Evolutionary conservation across 2,329 filamentous ascomycete genomes (phyloP).

Genomic region (Ceratocystis harringtonii): DNA sequence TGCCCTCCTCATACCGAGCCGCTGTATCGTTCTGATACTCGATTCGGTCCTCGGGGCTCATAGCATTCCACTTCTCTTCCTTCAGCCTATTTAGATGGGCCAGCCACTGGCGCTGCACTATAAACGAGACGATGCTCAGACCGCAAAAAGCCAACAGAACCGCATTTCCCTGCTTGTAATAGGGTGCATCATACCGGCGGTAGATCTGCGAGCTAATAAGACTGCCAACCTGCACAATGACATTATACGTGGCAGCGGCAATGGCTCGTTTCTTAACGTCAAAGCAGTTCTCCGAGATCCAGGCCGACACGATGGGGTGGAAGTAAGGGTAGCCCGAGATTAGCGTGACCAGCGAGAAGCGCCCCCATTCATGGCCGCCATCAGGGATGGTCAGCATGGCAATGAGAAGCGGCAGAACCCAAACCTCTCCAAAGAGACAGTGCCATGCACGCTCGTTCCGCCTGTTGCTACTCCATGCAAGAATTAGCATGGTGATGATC

Average conservation of each 20-base stretch:
- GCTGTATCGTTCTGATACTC: conserved; percentile 16
- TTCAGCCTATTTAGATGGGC: conserved; percentile 25
- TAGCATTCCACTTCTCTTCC: conserved; percentile 14
- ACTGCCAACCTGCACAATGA: conserved; percentile 33
- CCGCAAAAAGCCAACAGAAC: conserved; percentile 20
- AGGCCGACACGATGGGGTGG: conserved; percentile 35
- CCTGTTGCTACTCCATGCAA: conserved; percentile 24
- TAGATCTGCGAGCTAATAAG: conserved; percentile 35
- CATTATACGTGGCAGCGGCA: conserved; percentile 36
- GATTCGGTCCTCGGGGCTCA: conserved; percentile 15
- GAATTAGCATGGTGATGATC: conserved; percentile 18
- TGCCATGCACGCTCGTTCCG: conserved; percentile 23
- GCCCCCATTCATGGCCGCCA: conserved; percentile 22
- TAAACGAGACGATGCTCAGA: conserved; percentile 26
- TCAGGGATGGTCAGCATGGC: conserved; percentile 23
- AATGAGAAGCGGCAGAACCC: conserved; percentile 25
- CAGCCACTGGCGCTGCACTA: conserved; percentile 28
- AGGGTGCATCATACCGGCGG: conserved; percentile 31
- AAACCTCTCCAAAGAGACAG: conserved; percentile 24
- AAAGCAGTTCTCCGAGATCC: conserved; percentile 43
- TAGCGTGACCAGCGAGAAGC: conserved; percentile 23
- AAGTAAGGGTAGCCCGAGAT: conserved; percentile 25
- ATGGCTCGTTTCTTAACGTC: conserved; percentile 47
- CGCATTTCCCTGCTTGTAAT: conserved; percentile 32
- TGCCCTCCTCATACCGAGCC: conserved; percentile 18